Conservation (phyloP, 2,329 filamentous ascomycete genomes). For the Thelonectria blattea region DNA sequence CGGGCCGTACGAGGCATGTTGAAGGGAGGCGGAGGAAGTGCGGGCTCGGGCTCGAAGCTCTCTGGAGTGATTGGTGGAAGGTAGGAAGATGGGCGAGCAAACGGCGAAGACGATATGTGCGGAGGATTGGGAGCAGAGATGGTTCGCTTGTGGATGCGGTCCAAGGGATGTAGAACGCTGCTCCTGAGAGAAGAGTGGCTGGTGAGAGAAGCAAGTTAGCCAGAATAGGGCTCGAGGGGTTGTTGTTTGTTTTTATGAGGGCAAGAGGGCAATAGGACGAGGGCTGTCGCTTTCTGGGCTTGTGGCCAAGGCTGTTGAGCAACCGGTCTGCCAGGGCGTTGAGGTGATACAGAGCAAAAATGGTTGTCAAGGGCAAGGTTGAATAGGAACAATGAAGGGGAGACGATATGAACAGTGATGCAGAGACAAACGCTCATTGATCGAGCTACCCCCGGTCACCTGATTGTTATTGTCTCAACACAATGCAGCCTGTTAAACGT, state of each 20-base stretch:
- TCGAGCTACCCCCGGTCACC: not conserved
- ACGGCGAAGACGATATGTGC: slow-evolving; percentile 27
- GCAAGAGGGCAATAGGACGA: not conserved
- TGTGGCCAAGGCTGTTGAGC: not conserved
- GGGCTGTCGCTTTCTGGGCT: not conserved
- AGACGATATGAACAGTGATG: slow-evolving; percentile 17
- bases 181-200: slow-evolving; percentile 11
- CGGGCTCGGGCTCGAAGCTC: slow-evolving; percentile 25
- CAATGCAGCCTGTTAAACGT: not conserved
- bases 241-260: not conserved
- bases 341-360: not conserved
- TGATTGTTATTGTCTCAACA: not conserved
- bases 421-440: slow-evolving; percentile 4
- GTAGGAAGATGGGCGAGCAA: slow-evolving; percentile 28
- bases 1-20: slow-evolving; percentile 23
- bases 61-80: slow-evolving; percentile 28
- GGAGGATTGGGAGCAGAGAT: slow-evolving; percentile 56
- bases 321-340: not conserved
- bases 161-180: slow-evolving; percentile 25
- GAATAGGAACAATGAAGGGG: slow-evolving; percentile 9
- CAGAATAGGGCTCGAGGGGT: not conserved
- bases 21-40: slow-evolving; percentile 24
- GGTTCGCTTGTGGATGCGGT: slow-evolving; percentile 54
- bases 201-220: slow-evolving; percentile 6
- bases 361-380: not conserved